These are phyloP conservation scores for Naegleria gruberi DNA, from an alignment of 208 protist species.

Conservation along the genomic window DNA sequence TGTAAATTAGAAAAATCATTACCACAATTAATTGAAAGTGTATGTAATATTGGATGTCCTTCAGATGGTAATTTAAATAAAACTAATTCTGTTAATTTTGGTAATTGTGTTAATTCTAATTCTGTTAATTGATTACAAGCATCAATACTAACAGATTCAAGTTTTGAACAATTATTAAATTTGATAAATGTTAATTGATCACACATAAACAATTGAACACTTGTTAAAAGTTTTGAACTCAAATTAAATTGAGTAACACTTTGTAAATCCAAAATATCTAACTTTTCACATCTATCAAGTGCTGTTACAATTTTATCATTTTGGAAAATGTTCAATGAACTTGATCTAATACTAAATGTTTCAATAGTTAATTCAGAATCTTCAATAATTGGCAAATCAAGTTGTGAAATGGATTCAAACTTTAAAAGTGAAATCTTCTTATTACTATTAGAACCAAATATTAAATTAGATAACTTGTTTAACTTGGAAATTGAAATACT, in stretches of 20 bases:
- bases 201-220: neutral
- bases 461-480: neutral
- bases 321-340: neutral
- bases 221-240: neutral
- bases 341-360: neutral
- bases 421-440: neutral
- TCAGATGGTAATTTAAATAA: neutral
- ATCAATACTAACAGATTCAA: neutral
- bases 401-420: neutral
- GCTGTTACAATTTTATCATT: neutral
- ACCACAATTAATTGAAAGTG: neutral
- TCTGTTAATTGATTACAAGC: neutral
- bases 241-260: neutral
- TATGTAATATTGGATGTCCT: neutral
- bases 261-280: neutral
- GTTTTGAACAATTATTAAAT: neutral
- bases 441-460: neutral
- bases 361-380: neutral
- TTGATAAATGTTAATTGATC: neutral
- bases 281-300: neutral
- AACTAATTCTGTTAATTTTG: neutral
- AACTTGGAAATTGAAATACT: neutral
- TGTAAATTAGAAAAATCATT: neutral
- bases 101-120: neutral
- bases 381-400: neutral